Conservation (phyloP, 495 filamentous ascomycete species). For the Cercophora samala region DNA sequence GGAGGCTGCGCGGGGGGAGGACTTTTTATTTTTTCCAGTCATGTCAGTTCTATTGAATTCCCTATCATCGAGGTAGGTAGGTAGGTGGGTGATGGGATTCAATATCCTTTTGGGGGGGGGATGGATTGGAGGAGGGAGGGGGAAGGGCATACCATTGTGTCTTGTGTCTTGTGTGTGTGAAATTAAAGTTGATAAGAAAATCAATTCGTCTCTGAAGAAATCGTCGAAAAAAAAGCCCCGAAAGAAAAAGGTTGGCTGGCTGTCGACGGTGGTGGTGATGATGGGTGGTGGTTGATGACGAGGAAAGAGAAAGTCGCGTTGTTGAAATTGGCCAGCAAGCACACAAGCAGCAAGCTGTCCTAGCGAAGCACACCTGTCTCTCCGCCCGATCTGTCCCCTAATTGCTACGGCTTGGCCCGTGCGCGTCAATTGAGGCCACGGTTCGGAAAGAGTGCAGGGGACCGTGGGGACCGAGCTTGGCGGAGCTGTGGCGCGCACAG, state of each 20-base stretch:
- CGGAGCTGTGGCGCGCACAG: neutral
- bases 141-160: constrained; percentile 28
- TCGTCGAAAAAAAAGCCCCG: neutral
- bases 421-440: constrained; percentile 39
- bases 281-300: constrained; percentile 19
- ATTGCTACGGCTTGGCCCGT: constrained; percentile 28
- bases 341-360: neutral
- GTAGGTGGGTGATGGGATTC: too few species aligned
- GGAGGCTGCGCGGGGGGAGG: constrained; percentile 71
- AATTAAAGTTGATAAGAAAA: constrained; percentile 17
- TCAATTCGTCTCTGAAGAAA: neutral
- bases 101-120: neutral
- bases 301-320: constrained; percentile 27
- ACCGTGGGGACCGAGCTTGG: neutral
- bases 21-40: constrained; percentile 42
- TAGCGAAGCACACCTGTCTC: neutral
- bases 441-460: constrained; percentile 26
- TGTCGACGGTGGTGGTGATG: constrained; percentile 19
- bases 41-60: too few species aligned
- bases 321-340: neutral
- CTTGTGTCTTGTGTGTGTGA: constrained; percentile 16
- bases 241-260: neutral
- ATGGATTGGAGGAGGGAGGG: neutral
- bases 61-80: too few species aligned
- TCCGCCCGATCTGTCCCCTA: constrained; percentile 21